phyloP scores from a whole-genome alignment of 129 eudicot species.

The Kitagawia praeruptora region DNA sequence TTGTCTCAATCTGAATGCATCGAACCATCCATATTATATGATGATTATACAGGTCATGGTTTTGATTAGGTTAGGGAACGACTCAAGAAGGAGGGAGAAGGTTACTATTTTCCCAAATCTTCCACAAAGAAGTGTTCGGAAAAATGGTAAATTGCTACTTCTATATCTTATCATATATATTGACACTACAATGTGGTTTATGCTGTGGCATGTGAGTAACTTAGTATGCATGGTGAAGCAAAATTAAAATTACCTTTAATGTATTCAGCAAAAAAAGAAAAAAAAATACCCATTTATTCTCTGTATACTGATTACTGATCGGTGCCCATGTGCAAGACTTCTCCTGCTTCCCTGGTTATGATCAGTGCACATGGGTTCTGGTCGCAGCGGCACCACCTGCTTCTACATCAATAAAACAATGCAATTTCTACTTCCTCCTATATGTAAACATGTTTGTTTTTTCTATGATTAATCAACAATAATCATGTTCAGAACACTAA shows the following conservation, averaged over 20 bases:
- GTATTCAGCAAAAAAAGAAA: too few species aligned
- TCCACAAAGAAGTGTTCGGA: too few species aligned
- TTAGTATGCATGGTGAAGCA: too few species aligned
- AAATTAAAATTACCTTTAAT: too few species aligned
- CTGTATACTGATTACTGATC: not conserved
- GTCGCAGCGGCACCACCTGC: constrained; percentile 1
- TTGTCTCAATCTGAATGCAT: not conserved
- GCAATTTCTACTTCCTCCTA: not conserved
- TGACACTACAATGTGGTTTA: too few species aligned
- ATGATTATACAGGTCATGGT: not conserved
- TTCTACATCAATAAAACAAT: not conserved
- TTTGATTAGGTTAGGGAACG: not conserved
- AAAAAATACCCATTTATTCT: not conserved
- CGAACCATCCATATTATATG: not conserved
- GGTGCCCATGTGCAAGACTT: constrained; percentile 3
- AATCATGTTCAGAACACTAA: not conserved
- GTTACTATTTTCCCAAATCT: not conserved
- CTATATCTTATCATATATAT: too few species aligned
- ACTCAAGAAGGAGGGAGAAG: not conserved
- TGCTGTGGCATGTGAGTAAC: too few species aligned
- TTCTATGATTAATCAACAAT: not conserved
- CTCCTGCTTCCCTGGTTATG: not conserved
- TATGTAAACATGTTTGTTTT: not conserved
- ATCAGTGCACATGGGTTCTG: not conserved
- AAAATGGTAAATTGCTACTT: not conserved